Evolutionary conservation across 495 filamentous ascomycete species (phyloP), one percentile per base, ranked within the genome.

Genomic region (Sporormia fimetaria): DNA sequence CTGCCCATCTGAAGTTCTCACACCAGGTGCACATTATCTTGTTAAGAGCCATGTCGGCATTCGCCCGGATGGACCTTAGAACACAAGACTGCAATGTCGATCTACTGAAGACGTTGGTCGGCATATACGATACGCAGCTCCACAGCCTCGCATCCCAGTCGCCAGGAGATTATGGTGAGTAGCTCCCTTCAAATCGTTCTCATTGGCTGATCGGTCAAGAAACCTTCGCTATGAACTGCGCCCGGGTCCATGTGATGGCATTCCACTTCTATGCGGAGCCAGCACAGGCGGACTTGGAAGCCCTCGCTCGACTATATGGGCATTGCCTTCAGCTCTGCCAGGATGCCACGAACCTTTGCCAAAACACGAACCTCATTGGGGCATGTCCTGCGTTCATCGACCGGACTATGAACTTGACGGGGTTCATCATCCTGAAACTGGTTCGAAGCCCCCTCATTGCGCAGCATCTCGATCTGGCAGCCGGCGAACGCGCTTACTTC

Each of bases 211-310:
- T 44, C 18, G 6, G 7, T 4, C n/a, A 25, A 50, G 47, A 44
- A 20, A 44, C 40, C 12, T 50, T 50, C 30, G 40, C 43, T 35
- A 27, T 50, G 1, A 50, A 40, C 16, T 50, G 47, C 17, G 18
- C 26, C 16, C 40, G 47, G 15, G 37, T 50, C 10, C 47, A 50
- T 22, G 23, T 50, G 20, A 34, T 50, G 12, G 15, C 28, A 8
- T 50, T 42, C 25, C 47, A 50, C 23, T 50, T 50, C 34, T 50
- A 39, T 18, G 39, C 40, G 6, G 3, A 37, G 26, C 27, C 45
- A 5, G 12, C 40, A 1, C 7, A 33, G 2, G 27, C 34, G 6
- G 32, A 22, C 7, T 10, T 27, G 14, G 47, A 50, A 15, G 21
- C 33, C 1, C 31, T 50, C 10, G 6, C 1, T 20, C 40, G 47